A percentile compares a stretch with the other conserved stretches of the same genome.
These are phyloP conservation scores for Cryptococcus wingfieldii DNA, from an alignment of 1,284 basidiomycete species.

Conservation along the genomic window DNA sequence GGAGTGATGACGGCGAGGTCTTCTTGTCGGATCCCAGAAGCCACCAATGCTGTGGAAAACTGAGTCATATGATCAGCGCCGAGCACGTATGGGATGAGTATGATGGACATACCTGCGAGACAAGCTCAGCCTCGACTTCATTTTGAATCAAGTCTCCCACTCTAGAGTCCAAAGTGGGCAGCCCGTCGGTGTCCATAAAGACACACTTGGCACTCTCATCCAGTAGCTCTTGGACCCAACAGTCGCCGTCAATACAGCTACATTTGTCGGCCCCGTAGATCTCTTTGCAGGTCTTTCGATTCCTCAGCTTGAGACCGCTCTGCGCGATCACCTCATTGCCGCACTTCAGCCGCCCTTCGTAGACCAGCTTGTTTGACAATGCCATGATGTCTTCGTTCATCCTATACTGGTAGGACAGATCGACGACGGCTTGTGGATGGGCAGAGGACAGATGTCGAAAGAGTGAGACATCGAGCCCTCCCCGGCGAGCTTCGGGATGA, in stretches of 20 bases:
- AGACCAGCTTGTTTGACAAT: conserved; percentile 85
- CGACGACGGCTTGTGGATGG: conserved; percentile 75
- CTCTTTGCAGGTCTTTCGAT: conserved; percentile 44
- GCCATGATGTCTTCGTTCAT: conserved; percentile 98
- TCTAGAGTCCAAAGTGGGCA: conserved; percentile 73
- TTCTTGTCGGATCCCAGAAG: conserved; percentile 60
- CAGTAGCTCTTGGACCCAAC: conserved; percentile 70
- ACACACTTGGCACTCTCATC: conserved; percentile 73
- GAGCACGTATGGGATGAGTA: not conserved
- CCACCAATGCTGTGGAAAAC: conserved; percentile 62
- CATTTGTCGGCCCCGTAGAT: conserved; percentile 7
- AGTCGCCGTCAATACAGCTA: conserved; percentile 51
- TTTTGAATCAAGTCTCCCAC: conserved; percentile 87
- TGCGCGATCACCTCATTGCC: conserved; percentile 69
- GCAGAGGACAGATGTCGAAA: conserved; percentile 83
- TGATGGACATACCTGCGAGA: conserved; percentile 44
- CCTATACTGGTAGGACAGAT: conserved; percentile 83
- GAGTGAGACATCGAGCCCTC: conserved; percentile 82
- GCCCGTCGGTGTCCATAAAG: conserved; percentile 84
- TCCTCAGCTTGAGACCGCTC: conserved; percentile 58
- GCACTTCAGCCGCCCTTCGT: conserved; percentile 70
- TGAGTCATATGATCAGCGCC: conserved; percentile 43
- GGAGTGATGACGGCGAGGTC: conserved; percentile 86
- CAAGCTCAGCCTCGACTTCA: conserved; percentile 63
- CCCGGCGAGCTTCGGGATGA: conserved; percentile 70